Base-by-base conservation (phyloP, 2,329 filamentous ascomycete genomes). In the Aspergillus texensis region DNA sequence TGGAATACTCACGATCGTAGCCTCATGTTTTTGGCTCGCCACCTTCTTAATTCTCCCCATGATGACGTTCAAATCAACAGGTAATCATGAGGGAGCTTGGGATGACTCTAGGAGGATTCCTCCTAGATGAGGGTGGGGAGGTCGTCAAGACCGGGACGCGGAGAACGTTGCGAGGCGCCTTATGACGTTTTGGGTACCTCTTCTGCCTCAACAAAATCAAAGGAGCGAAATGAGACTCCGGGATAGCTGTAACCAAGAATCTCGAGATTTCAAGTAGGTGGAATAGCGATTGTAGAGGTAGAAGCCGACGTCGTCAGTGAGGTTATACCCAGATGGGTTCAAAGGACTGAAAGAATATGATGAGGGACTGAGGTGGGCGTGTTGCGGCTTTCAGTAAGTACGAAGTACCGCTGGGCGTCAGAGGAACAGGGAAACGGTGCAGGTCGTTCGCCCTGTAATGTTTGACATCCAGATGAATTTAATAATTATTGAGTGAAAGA, bases 41-140 rank as follows among this genome's bases (percentile, higher is more conserved):
- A 78, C 79, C 79, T 82, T 84, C 77, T 82, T 83, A 74, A 84
- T 83, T 82, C 80, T 82, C 80, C 81, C 81, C 80, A 83, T 83
- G 69, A 71, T 79, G 71, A 68, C 68, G 68, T 68, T 72, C 63
- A 58, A 64, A 68, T 62, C 69, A 67, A 68, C 73, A 73, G 76
- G 68, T 73, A 76, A 78, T 74, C 78, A 80, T 80, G 72, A 77
- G 78, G 78, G 72, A 67, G 65, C 66, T 21, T 21, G 6, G 19
- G 32, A 52, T 65, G 28, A 64, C 32, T 65, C 69, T 67, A 71
- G 70, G 66, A 62, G 67, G 50, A 36, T 62, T 64, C 69, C 74
- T 75, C 71, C 72, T 72, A 67, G 67, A 59, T 61, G 68, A 68
- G 66, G 64, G 67, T 66, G 67, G 60, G 62, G 63, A 68, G 67